phyloP scores from a whole-genome alignment of 148 eudicot species.

The Talinum fruticosum region DNA sequence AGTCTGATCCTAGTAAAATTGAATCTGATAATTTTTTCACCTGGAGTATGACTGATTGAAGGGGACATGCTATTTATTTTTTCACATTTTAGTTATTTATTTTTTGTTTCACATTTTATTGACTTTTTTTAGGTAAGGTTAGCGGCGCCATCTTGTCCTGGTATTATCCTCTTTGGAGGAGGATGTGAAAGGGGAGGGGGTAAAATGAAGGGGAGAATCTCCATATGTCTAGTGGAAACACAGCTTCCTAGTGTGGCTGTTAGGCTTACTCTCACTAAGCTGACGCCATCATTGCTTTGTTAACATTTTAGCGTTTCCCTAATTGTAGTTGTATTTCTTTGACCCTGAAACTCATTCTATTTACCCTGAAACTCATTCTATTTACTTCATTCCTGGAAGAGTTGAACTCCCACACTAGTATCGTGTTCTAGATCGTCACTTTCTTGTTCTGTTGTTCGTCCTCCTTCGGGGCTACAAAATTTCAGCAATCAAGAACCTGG shows the following conservation, averaged over 20 bases:
- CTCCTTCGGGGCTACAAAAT: too few species aligned
- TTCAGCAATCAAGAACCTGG: neutral
- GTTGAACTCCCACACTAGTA: neutral
- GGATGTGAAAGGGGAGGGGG: neutral
- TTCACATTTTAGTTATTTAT: neutral
- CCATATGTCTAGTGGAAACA: neutral
- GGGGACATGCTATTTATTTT: neutral
- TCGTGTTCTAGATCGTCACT: neutral
- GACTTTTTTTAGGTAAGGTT: neutral
- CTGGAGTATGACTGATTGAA: conserved; percentile 1
- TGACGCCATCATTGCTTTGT: neutral
- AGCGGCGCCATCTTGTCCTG: neutral
- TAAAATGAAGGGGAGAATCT: neutral
- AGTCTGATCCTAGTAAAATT: conserved; percentile 12
- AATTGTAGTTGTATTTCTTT: neutral
- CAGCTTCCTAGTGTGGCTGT: neutral
- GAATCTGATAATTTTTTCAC: neutral
- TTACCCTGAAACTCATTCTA: neutral
- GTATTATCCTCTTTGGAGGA: neutral
- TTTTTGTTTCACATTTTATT: neutral
- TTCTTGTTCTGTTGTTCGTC: neutral
- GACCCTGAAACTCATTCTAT: neutral
- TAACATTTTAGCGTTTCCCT: neutral
- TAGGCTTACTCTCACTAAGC: neutral
- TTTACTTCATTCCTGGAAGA: neutral